Evolutionary conservation across 2,329 filamentous ascomycete species (phyloP).

Genomic region (Ophioceras dolichostomum): DNA sequence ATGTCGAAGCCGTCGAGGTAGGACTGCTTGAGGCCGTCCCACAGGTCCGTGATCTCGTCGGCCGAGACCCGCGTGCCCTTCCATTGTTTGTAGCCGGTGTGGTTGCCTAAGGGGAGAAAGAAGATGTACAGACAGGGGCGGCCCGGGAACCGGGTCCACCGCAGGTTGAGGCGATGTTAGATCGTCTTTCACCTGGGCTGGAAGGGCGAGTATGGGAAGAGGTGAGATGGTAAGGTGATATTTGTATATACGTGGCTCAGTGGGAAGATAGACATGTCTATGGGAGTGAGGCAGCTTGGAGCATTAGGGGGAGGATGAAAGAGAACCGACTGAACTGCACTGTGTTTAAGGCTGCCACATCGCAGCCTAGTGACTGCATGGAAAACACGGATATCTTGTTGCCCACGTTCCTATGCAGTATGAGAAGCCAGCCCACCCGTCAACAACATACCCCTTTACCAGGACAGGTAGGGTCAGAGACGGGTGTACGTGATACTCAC

Average conservation of each 20-base stretch:
- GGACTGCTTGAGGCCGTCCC: slow-evolving; percentile 70
- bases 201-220: too few species aligned
- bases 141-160: too few species aligned
- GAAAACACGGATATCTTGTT: slow-evolving; percentile 96
- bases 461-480: slow-evolving; percentile 4
- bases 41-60: slow-evolving; percentile 72
- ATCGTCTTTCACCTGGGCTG: too few species aligned
- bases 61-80: slow-evolving; percentile 75
- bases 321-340: slow-evolving; percentile 79
- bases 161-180: too few species aligned
- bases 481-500: too few species aligned
- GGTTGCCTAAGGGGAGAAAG: slow-evolving; percentile 78
- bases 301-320: background rate
- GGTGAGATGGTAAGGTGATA: too few species aligned
- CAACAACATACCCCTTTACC: too few species aligned
- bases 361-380: slow-evolving; percentile 85
- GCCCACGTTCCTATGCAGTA: slow-evolving; percentile 88
- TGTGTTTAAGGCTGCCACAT: slow-evolving; percentile 88
- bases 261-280: background rate
- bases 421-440: too few species aligned
- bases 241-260: too few species aligned
- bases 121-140: too few species aligned
- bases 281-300: background rate
- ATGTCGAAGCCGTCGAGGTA: slow-evolving; percentile 85
- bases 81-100: slow-evolving; percentile 83